phyloP scores from a whole-genome alignment of 2,329 filamentous ascomycete species.

The Beauveria caledonica region DNA sequence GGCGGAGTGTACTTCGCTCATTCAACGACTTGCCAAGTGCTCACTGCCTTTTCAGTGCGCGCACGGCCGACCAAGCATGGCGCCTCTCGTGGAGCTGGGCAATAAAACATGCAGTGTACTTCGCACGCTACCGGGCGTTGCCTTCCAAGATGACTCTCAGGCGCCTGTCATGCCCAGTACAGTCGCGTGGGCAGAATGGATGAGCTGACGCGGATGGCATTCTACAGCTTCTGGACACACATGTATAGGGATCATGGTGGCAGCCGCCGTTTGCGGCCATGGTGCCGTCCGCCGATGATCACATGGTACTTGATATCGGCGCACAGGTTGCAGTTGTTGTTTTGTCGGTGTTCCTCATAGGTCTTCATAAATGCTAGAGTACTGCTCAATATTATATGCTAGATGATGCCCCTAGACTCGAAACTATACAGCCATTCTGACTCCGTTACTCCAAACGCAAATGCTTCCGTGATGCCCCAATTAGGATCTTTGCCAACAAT shows the following conservation, averaged over 20 bases:
- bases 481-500: not conserved
- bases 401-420: not conserved
- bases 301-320: too few species aligned
- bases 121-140: not conserved
- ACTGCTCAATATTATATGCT: not conserved
- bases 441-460: not conserved
- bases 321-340: too few species aligned
- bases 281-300: too few species aligned
- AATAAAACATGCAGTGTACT: conserved; percentile 2
- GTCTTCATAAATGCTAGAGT: not conserved
- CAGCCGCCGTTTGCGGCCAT: not conserved
- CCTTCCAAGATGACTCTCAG: not conserved
- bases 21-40: conserved; percentile 51
- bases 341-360: not conserved
- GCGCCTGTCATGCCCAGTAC: not conserved
- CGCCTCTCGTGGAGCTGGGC: conserved; percentile 49
- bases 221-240: not conserved
- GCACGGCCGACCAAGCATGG: conserved; percentile 64
- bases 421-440: not conserved
- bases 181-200: conserved; percentile 19
- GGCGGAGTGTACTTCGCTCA: conserved; percentile 49
- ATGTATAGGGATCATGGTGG: not conserved
- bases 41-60: conserved; percentile 77
- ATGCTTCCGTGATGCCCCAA: not conserved
- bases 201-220: not conserved